Percentiles rank a stretch among this genome's conserved stretches.
Conservation (phyloP, 2,329 filamentous ascomycete genomes). For the Talaromyces rugulosus region DNA sequence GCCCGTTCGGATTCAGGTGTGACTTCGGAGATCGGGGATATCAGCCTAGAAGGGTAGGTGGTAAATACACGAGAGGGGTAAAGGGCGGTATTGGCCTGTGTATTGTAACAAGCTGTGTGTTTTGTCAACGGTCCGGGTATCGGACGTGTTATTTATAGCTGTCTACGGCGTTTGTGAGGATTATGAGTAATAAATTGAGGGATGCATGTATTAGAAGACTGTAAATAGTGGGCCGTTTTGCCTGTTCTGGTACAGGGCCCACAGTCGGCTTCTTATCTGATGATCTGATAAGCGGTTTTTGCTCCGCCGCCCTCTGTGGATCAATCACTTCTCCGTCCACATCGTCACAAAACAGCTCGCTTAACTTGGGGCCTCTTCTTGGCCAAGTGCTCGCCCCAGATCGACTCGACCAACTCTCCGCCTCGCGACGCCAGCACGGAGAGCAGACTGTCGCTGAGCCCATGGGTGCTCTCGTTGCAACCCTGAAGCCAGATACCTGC, state of each 20-base stretch:
- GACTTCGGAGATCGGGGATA: not conserved
- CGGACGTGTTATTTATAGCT: not conserved
- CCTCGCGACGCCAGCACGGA: constrained; percentile 72
- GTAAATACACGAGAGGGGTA: not conserved
- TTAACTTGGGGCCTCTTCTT: constrained; percentile 25
- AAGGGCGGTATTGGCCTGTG: not conserved
- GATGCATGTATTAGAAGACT: not conserved
- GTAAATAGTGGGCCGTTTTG: not conserved
- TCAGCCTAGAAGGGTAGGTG: too few species aligned
- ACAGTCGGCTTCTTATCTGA: not conserved
- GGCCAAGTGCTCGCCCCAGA: constrained; percentile 54
- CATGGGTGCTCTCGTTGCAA: constrained; percentile 88
- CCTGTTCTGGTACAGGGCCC: not conserved
- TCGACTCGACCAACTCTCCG: constrained; percentile 71
- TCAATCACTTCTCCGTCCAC: not conserved
- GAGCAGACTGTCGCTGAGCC: constrained; percentile 76
- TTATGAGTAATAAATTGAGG: not conserved
- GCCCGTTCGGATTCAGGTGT: too few species aligned
- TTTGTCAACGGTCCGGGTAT: not conserved
- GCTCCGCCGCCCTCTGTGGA: not conserved
- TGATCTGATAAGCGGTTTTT: not conserved
- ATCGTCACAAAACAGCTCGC: not conserved
- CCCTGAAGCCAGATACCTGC: constrained; percentile 90
- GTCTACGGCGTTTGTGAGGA: not conserved
- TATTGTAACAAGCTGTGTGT: not conserved